Evolutionary conservation across 2,329 filamentous ascomycete species (phyloP).

Genomic region (Colletotrichum tabaci): DNA sequence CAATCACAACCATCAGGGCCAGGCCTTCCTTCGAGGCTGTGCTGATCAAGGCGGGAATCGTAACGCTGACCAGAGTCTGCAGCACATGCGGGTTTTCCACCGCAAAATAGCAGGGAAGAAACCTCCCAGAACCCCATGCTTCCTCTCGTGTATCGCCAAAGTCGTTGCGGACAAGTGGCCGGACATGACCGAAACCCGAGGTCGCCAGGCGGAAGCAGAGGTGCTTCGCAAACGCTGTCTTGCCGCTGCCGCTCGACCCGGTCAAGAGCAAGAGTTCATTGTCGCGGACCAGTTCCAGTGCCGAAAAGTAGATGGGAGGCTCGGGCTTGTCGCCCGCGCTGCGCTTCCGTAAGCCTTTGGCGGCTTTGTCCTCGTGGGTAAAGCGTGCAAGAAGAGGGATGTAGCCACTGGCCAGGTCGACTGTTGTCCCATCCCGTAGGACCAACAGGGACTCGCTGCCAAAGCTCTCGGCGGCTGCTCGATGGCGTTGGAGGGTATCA

Average conservation of each 20-base stretch:
- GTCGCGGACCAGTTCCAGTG: conserved; percentile 17
- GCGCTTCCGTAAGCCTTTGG: conserved; percentile 23
- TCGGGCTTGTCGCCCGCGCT: background rate
- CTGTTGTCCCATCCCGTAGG: background rate
- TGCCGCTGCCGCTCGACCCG: conserved; percentile 15
- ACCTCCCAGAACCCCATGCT: background rate
- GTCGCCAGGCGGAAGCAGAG: conserved; percentile 6
- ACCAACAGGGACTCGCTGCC: conserved; percentile 9
- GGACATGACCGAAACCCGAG: background rate
- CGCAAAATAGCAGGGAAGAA: background rate
- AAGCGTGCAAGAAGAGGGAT: conserved; percentile 8
- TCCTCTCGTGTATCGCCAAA: background rate
- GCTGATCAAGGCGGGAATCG: background rate
- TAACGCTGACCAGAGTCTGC: background rate
- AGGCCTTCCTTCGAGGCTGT: background rate
- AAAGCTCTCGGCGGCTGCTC: background rate
- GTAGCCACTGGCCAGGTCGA: conserved; percentile 18
- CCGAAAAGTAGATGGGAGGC: conserved; percentile 11
- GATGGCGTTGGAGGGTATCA: background rate
- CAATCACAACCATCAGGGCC: background rate
- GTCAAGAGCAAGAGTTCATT: conserved; percentile 2
- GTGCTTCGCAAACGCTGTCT: conserved; percentile 26
- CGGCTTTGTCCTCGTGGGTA: conserved; percentile 27
- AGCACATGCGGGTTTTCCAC: background rate
- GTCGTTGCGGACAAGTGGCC: background rate